Percentiles rank a stretch among this genome's conserved stretches.
phyloP scores from a whole-genome alignment of 2,329 filamentous ascomycete species.

The Xylaria sp. region DNA sequence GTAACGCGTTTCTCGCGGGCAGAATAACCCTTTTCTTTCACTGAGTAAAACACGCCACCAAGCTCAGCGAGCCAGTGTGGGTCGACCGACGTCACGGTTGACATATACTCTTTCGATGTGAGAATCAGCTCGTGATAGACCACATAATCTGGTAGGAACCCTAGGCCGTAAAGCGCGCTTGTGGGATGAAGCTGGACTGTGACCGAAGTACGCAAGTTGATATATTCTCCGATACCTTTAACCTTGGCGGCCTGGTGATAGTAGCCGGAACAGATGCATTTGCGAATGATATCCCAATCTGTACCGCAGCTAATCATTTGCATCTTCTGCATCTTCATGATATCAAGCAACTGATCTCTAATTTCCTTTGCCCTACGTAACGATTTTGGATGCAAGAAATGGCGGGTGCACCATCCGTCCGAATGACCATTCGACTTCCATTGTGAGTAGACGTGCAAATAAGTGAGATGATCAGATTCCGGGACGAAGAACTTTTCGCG shows the following conservation, averaged over 20 bases:
- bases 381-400: slow-evolving; percentile 96
- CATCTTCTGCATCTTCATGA: slow-evolving; percentile 95
- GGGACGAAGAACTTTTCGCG: slow-evolving; percentile 98
- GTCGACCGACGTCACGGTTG: slow-evolving; percentile 92
- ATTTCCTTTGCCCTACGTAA: slow-evolving; percentile 92
- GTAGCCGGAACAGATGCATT: slow-evolving; percentile 96
- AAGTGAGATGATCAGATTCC: slow-evolving; percentile 94
- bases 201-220: slow-evolving; percentile 93
- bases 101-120: slow-evolving; percentile 97
- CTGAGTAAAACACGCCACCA: slow-evolving; percentile 94
- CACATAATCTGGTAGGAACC: slow-evolving; percentile 94
- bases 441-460: slow-evolving; percentile 93
- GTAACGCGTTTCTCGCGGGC: slow-evolving; percentile 83
- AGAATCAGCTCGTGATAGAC: slow-evolving; percentile 98
- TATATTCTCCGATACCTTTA: slow-evolving; percentile 95
- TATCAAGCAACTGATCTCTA: slow-evolving; percentile 88
- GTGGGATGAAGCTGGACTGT: slow-evolving; percentile 95
- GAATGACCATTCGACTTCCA: slow-evolving; percentile 91
- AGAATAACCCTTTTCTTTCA: slow-evolving; percentile 97
- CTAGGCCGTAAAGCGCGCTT: slow-evolving; percentile 87
- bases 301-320: slow-evolving; percentile 84
- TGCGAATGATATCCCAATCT: slow-evolving; percentile 94
- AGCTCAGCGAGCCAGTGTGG: slow-evolving; percentile 97
- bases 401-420: slow-evolving; percentile 89
- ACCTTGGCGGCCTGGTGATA: slow-evolving; percentile 97